phyloP scores from a whole-genome alignment of 2,329 filamentous ascomycete species.

The Fusarium sp. region DNA sequence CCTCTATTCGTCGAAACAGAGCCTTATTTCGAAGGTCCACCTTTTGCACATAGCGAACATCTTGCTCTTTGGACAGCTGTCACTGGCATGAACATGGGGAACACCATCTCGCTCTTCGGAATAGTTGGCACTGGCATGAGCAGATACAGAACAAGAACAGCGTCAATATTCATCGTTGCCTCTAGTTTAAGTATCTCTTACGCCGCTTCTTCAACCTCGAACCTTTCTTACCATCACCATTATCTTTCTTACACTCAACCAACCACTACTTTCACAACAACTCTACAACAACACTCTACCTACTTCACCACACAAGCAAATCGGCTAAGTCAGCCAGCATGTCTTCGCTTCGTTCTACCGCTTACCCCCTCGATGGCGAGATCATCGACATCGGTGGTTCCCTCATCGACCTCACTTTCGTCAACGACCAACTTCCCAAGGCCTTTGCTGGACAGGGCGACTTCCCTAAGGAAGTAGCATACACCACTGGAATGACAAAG shows the following conservation, averaged over 20 bases:
- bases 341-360: neutral
- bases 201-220: neutral
- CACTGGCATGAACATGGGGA: neutral
- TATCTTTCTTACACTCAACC: neutral
- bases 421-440: constrained; percentile 28
- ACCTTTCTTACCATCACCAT: neutral
- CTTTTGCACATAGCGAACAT: neutral
- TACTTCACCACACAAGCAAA: neutral
- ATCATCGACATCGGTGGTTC: constrained; percentile 41
- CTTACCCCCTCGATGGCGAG: neutral
- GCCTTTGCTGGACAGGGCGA: constrained; percentile 33
- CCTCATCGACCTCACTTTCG: constrained; percentile 10
- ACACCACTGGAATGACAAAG: constrained; percentile 35
- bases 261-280: neutral
- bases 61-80: neutral
- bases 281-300: neutral
- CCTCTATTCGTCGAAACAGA: neutral
- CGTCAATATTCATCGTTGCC: neutral
- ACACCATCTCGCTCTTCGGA: neutral
- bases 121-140: neutral
- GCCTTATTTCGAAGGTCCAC: neutral
- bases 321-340: neutral
- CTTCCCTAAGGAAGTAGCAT: constrained; percentile 46
- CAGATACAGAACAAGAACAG: neutral
- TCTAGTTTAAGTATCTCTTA: neutral